A percentile compares a stretch with the other conserved stretches of the same genome.
Evolutionary conservation across 2,329 filamentous ascomycete species (phyloP).

Genomic region (Colletotrichum plurivorum): DNA sequence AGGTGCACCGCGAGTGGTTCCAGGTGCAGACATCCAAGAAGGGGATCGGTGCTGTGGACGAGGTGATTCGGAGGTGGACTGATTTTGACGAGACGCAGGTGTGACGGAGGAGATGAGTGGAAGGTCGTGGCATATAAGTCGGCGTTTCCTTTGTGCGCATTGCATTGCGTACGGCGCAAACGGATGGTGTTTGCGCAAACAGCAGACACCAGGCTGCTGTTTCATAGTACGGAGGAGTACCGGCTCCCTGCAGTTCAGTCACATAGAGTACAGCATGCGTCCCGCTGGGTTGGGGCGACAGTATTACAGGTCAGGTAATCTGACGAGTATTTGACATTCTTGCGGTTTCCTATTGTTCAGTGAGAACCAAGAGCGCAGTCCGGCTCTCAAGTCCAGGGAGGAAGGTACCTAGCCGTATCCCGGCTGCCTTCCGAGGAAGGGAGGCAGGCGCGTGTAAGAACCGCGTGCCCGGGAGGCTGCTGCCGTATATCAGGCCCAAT

Average conservation of each 20-base stretch:
- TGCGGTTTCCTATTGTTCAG: neutral
- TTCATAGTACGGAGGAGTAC: neutral
- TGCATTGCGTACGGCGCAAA: conserved; percentile 7
- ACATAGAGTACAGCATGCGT: neutral
- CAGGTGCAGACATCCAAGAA: conserved; percentile 83
- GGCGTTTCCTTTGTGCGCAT: neutral
- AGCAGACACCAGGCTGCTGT: neutral
- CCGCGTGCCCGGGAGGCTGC: too few relatives aligned
- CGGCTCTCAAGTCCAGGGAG: too few relatives aligned
- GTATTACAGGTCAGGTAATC: too few relatives aligned
- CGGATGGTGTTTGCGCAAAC: conserved; percentile 15
- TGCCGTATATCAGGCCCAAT: too few relatives aligned
- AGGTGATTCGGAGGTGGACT: conserved; percentile 87
- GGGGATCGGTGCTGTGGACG: conserved; percentile 75
- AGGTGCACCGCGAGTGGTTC: conserved; percentile 95
- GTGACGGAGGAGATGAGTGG: neutral
- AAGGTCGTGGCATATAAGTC: neutral
- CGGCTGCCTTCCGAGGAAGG: too few relatives aligned
- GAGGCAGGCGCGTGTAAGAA: too few relatives aligned
- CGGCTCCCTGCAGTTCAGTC: conserved; percentile 22
- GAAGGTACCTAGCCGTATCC: too few relatives aligned
- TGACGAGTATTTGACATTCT: too few relatives aligned
- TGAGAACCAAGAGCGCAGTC: conserved; percentile 32
- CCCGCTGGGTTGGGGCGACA: neutral
- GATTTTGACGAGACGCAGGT: conserved; percentile 77